A percentile compares a stretch with the other conserved stretches of the same genome.
Conservation (phyloP, 352 stramenopile genomes). For the Ophiocytium majus region DNA sequence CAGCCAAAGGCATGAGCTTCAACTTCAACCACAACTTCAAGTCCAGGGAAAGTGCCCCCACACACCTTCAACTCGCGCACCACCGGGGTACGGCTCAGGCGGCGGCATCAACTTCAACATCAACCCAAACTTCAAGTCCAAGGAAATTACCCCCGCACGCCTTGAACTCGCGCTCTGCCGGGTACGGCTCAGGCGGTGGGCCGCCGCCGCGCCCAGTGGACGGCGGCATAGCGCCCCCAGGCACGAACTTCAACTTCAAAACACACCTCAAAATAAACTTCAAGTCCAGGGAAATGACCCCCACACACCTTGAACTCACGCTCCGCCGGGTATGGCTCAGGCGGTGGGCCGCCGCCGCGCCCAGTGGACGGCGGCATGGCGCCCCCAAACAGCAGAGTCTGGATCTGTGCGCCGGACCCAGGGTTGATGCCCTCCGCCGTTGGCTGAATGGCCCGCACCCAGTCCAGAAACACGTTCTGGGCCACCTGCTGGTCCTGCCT, state of each 20-base stretch:
- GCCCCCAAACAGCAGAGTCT: conserved; percentile 92
- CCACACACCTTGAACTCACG: conserved; percentile 34
- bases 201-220: conserved; percentile 48
- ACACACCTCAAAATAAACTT: no score
- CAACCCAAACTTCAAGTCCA: no score
- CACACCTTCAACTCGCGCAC: no score
- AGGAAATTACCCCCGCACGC: no score
- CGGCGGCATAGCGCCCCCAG: conserved; percentile 71
- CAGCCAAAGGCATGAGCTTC: no score
- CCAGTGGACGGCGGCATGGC: conserved; percentile 11
- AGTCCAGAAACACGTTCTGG: conserved; percentile 79
- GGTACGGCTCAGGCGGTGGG: no score
- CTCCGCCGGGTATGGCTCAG: conserved; percentile 61
- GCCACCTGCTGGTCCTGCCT: conserved; percentile 74
- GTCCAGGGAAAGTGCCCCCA: no score
- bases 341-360: conserved; percentile 63
- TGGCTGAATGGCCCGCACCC: conserved; percentile 80
- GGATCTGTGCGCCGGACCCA: conserved; percentile 84
- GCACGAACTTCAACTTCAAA: no score
- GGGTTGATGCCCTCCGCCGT: conserved; percentile 93
- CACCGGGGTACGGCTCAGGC: no score
- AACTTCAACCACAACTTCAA: no score
- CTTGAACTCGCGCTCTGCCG: no score
- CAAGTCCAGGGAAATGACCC: background rate
- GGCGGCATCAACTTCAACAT: no score